phyloP scores from a whole-genome alignment of 257 asterid species.

The Rauvolfia tetraphylla region DNA sequence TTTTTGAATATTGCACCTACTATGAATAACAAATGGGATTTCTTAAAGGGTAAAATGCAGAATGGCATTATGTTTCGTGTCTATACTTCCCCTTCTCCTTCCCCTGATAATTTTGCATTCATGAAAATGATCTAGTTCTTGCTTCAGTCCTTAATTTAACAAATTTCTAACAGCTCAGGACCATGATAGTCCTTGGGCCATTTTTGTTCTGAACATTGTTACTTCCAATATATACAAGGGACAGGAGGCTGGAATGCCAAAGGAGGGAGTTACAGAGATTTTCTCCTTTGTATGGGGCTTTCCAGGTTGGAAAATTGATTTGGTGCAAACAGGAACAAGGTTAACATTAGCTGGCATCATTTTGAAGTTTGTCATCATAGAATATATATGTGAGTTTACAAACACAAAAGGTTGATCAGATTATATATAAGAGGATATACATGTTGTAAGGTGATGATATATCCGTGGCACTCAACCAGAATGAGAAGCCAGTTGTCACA shows the following conservation, averaged over 20 bases:
- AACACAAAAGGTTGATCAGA: conserved; percentile 56
- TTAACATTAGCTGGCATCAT: conserved; percentile 10
- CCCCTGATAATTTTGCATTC: conserved; percentile 6
- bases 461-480: conserved; percentile 64
- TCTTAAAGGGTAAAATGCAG: background rate
- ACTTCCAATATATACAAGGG: background rate
- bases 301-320: background rate
- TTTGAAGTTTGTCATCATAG: conserved; percentile 28
- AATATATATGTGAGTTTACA: conserved; percentile 58
- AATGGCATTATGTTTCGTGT: background rate
- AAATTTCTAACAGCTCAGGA: background rate
- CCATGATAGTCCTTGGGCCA: background rate
- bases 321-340: background rate
- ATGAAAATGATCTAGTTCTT: background rate
- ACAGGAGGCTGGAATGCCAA: background rate
- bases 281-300: background rate
- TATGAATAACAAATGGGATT: background rate
- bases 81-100: background rate
- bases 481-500: conserved; percentile 66
- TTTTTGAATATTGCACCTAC: background rate
- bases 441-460: conserved; percentile 53
- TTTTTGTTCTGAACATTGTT: background rate
- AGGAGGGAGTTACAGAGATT: background rate
- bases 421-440: conserved; percentile 64
- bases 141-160: background rate